Conservation (phyloP, 2,329 filamentous ascomycete genomes). For the Penicillium verrucosum region DNA sequence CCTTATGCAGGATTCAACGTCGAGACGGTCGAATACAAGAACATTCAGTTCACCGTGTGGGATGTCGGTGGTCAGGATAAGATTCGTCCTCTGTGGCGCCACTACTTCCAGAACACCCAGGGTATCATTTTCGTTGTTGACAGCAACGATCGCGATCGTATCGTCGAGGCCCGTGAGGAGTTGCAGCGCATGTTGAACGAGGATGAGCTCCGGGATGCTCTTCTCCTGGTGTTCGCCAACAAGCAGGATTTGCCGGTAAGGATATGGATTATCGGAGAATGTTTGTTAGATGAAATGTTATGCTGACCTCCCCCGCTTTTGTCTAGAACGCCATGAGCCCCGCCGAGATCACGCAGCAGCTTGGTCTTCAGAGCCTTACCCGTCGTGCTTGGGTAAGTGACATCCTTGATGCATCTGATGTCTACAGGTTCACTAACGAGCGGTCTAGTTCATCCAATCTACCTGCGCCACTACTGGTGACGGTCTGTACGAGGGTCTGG, state of each 20-base stretch:
- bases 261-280: background rate
- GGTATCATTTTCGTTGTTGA: constrained; percentile 99
- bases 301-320: constrained; percentile 29
- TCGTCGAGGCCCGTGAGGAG: constrained; percentile 94
- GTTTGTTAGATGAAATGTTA: constrained; percentile 3
- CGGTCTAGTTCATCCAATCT: constrained; percentile 88
- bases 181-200: constrained; percentile 98
- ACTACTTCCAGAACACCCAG: constrained; percentile 99
- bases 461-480: constrained; percentile 98
- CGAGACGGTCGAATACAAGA: constrained; percentile 99
- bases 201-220: constrained; percentile 94
- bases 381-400: constrained; percentile 94
- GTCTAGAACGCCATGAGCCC: constrained; percentile 98
- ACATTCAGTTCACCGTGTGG: constrained; percentile 99
- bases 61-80: constrained; percentile 99
- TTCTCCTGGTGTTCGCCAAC: constrained; percentile 97
- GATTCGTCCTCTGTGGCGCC: constrained; percentile 98
- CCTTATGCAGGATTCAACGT: constrained; percentile 85
- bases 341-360: constrained; percentile 99
- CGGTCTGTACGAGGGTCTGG: constrained; percentile 98
- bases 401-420: background rate
- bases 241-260: constrained; percentile 98
- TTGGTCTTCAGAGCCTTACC: constrained; percentile 97
- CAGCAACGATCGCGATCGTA: constrained; percentile 96
- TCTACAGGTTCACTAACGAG: constrained; percentile 20